Percentiles rank a stretch among this genome's conserved stretches.
Evolutionary conservation across 78 protist species (phyloP).

Genomic region (Mastigamoeba balamuthi): DNA sequence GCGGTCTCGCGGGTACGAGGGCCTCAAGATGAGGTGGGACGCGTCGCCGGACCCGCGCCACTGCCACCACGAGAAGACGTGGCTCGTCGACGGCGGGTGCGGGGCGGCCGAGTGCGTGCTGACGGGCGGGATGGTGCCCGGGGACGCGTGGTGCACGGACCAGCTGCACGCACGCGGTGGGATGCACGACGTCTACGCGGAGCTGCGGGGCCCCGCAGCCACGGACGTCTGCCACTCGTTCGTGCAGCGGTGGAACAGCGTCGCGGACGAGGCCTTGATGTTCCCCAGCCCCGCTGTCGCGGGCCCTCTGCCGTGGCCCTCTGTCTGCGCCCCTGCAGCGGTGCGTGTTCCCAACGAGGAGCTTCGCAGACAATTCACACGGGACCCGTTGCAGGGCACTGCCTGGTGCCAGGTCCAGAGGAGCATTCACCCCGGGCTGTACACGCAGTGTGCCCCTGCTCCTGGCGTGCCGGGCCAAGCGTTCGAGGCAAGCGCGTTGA

Average conservation of each 20-base stretch:
- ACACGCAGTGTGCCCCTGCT: too few species aligned
- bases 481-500: too few species aligned
- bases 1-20: background rate
- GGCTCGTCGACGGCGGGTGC: background rate
- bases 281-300: too few species aligned
- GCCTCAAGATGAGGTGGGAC: background rate
- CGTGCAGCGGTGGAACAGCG: conserved; percentile 4
- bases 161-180: background rate
- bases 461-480: too few species aligned
- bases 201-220: background rate
- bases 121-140: background rate
- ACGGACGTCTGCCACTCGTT: background rate
- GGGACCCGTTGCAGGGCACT: too few species aligned
- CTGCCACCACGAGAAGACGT: conserved; percentile 4
- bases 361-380: too few species aligned
- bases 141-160: background rate
- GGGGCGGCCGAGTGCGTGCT: background rate
- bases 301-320: too few species aligned
- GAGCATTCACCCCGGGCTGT: too few species aligned
- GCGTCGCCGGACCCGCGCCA: background rate
- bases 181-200: background rate
- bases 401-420: too few species aligned
- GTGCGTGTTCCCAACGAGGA: too few species aligned
- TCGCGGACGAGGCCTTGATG: too few species aligned
- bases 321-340: too few species aligned